Evolutionary conservation across 1,139 yeast genomes (phyloP).

Genomic region (Hansenula sp.): DNA sequence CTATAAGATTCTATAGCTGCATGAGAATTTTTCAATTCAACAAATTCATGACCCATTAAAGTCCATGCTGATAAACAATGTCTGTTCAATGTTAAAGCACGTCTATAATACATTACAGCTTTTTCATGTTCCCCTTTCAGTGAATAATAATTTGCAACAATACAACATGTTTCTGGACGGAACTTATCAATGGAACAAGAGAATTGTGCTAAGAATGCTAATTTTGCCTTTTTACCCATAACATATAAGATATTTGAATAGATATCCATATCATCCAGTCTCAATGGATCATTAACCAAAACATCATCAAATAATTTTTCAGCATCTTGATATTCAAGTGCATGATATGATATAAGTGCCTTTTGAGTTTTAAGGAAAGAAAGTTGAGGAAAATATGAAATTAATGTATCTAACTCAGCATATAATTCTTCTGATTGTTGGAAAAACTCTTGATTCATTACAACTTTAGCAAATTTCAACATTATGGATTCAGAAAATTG

Average conservation of each 20-base stretch:
- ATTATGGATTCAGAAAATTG: conserved; percentile 8
- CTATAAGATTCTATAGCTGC: conserved; percentile 97
- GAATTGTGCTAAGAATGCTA: conserved; percentile 83
- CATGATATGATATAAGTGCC: conserved; percentile 77
- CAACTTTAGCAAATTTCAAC: not conserved
- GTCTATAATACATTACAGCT: conserved; percentile 86
- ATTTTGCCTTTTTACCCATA: conserved; percentile 81
- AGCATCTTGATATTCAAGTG: conserved; percentile 74
- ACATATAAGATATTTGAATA: conserved; percentile 93
- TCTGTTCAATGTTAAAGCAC: conserved; percentile 80
- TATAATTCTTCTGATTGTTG: conserved; percentile 56
- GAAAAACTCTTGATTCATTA: conserved; percentile 60
- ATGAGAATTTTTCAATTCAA: conserved; percentile 91
- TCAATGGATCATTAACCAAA: conserved; percentile 71
- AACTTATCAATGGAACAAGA: conserved; percentile 81
- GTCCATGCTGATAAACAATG: conserved; percentile 95
- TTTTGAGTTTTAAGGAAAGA: conserved; percentile 73
- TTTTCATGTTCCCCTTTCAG: conserved; percentile 91
- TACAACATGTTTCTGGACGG: conserved; percentile 93
- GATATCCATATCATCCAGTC: conserved; percentile 86
- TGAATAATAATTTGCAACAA: conserved; percentile 90
- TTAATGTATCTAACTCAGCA: conserved; percentile 43
- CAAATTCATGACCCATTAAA: conserved; percentile 97
- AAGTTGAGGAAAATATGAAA: conserved; percentile 62
- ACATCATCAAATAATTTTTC: conserved; percentile 77